Evolutionary conservation across 2,329 filamentous ascomycete species (phyloP).

Genomic region (Alternaria sp.): DNA sequence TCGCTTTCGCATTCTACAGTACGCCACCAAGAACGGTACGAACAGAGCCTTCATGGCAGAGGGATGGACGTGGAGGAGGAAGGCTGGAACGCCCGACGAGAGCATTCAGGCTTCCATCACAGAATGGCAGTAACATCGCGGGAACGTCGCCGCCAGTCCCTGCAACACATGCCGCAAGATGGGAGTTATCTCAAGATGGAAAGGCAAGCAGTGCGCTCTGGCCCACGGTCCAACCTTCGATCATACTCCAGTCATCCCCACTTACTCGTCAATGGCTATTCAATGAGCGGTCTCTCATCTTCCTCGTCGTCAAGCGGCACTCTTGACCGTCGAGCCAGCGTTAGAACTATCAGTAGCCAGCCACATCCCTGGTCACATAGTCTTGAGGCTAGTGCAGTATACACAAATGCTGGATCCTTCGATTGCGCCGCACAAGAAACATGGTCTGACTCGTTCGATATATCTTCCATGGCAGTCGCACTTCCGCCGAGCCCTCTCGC

Average conservation of each 20-base stretch:
- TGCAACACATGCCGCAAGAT: conserved; percentile 10
- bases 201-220: conserved; percentile 9
- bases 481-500: conserved; percentile 8
- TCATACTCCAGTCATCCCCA: conserved; percentile 23
- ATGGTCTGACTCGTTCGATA: conserved; percentile 12
- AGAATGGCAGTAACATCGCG: conserved; percentile 24
- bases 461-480: conserved; percentile 10
- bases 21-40: conserved; percentile 2
- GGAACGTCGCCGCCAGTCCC: conserved; percentile 12
- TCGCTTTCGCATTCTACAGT: conserved; percentile 5
- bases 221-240: conserved; percentile 10
- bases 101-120: conserved; percentile 20
- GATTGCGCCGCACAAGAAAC: conserved; percentile 16
- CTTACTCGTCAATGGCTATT: conserved; percentile 18
- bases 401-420: conserved; percentile 19
- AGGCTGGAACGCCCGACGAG: conserved; percentile 28
- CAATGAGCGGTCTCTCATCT: conserved; percentile 7
- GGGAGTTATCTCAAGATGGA: conserved; percentile 16
- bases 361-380: not conserved
- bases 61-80: conserved; percentile 5
- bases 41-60: not conserved
- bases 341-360: conserved; percentile 1
- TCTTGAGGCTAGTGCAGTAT: conserved; percentile 5
- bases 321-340: conserved; percentile 11
- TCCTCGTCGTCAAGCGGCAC: not conserved